Evolutionary conservation across 495 filamentous ascomycete genomes (phyloP), one percentile per base, ranked within the genome.

Genomic region (Ascobolus immersus): DNA sequence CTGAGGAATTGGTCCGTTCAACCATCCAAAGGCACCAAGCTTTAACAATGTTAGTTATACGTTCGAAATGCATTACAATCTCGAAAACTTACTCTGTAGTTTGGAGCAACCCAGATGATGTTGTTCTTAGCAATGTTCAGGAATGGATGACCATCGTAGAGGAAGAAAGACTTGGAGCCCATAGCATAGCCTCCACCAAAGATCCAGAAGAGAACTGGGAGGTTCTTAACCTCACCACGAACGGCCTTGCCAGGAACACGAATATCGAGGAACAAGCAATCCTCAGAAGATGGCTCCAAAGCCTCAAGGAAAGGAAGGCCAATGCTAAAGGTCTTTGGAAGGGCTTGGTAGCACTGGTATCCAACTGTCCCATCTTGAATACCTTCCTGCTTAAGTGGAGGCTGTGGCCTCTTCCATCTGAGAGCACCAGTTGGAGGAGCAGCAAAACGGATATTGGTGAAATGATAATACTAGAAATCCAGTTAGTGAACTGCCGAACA

Each of bases 391-490:
- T 42, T 48, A 11, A 45, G 36, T 8, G 64, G 65, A 28, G 61
- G 53, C 17, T 54, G 52, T 4, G 67, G 67, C 36, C 61, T 64
- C 2, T 54, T 53, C 52, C 63, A 71, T 17, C 67, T 54, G n/a
- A 64, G 50, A 21, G 59, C 44, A 2, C 62, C 65, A 2, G 60
- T 55, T 0, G 66, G 64, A 9, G 59, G 56, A 1, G 62, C 59
- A 6, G 61, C 67, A 45, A 60, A 71, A 1, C 66, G 56, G 37
- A 70, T 66, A 34, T 69, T 70, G 28, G 53, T 57, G 45, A 66
- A 65, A 11, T 47, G 52, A 22, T 65, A 67, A 15, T 46, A 46
- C 45, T 46, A 21, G 13, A 32, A 12, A 19, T 31, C 7, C n/a
- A 7, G n/a, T 7, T 25, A 25, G 22, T 25, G 10, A 33, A 17